Percentiles rank a stretch among this genome's conserved stretches.
phyloP scores from a whole-genome alignment of 2,329 filamentous ascomycete species.

The Ramularia collo-cygni region DNA sequence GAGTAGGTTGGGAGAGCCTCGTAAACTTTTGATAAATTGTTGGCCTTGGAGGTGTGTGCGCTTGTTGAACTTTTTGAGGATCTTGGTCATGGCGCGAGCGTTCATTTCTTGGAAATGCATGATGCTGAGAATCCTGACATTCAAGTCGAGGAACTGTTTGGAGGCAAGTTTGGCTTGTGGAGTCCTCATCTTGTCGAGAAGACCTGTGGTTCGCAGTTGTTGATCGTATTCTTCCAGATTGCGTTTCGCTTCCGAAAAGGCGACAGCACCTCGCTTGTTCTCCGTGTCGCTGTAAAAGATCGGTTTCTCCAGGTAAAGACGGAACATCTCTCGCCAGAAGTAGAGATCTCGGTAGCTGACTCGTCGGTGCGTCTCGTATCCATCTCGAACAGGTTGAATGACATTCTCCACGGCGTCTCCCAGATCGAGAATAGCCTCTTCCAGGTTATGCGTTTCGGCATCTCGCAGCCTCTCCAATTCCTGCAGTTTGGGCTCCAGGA shows the following conservation, averaged over 20 bases:
- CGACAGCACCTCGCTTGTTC: conserved; percentile 59
- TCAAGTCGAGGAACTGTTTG: conserved; percentile 63
- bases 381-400: conserved; percentile 56
- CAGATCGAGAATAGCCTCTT: conserved; percentile 55
- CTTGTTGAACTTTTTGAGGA: conserved; percentile 90
- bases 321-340: conserved; percentile 74
- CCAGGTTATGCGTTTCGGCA: conserved; percentile 58
- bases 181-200: conserved; percentile 59
- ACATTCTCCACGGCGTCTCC: conserved; percentile 58
- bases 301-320: conserved; percentile 70
- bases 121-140: conserved; percentile 67
- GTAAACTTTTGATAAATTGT: conserved; percentile 21
- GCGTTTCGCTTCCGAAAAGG: conserved; percentile 57
- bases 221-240: conserved; percentile 66
- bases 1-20: conserved; percentile 24
- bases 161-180: conserved; percentile 59
- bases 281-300: conserved; percentile 79
- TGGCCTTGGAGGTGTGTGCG: conserved; percentile 61
- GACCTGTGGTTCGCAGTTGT: conserved; percentile 54
- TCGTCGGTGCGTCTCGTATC: conserved; percentile 27
- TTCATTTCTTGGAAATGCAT: conserved; percentile 83
- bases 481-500: conserved; percentile 64
- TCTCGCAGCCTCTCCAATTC: conserved; percentile 62
- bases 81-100: conserved; percentile 68
- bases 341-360: conserved; percentile 51